A percentile compares a stretch with the other conserved stretches of the same genome.
phyloP scores from a whole-genome alignment of 1,284 basidiomycete species.

The Naganishia sp. region DNA sequence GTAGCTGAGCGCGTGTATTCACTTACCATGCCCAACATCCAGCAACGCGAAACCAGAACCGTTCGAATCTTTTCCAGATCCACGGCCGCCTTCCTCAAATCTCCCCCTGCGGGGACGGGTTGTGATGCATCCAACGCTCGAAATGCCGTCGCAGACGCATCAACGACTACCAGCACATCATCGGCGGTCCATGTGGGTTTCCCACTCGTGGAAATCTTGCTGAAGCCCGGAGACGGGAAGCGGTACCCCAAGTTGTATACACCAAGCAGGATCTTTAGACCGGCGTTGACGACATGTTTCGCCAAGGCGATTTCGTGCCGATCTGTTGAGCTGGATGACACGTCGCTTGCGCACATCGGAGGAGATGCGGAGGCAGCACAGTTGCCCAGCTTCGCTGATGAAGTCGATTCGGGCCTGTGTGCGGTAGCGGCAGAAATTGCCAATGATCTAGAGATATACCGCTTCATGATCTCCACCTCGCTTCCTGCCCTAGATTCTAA shows the following conservation, averaged over 20 bases:
- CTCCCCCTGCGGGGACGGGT: neutral
- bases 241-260: conserved; percentile 25
- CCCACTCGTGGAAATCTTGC: neutral
- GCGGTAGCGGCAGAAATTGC: neutral
- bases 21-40: conserved; percentile 26
- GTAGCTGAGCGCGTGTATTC: neutral
- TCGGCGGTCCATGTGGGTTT: conserved; percentile 7
- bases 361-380: too few relatives aligned
- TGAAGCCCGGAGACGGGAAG: neutral
- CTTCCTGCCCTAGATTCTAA: neutral
- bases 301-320: conserved; percentile 21
- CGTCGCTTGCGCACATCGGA: too few relatives aligned
- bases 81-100: conserved; percentile 1
- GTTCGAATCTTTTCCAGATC: conserved; percentile 23
- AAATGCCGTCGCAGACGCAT: conserved; percentile 19
- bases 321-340: neutral
- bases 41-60: conserved; percentile 19
- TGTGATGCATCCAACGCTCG: conserved; percentile 6
- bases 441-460: conserved; percentile 11
- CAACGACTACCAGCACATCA: conserved; percentile 8
- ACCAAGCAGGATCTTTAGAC: conserved; percentile 13
- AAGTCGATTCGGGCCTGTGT: neutral
- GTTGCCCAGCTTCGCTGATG: neutral
- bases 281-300: conserved; percentile 24
- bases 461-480: conserved; percentile 10